phyloP scores from a whole-genome alignment of 2,329 filamentous ascomycete genomes.

The Elsinoe fawcettii region DNA sequence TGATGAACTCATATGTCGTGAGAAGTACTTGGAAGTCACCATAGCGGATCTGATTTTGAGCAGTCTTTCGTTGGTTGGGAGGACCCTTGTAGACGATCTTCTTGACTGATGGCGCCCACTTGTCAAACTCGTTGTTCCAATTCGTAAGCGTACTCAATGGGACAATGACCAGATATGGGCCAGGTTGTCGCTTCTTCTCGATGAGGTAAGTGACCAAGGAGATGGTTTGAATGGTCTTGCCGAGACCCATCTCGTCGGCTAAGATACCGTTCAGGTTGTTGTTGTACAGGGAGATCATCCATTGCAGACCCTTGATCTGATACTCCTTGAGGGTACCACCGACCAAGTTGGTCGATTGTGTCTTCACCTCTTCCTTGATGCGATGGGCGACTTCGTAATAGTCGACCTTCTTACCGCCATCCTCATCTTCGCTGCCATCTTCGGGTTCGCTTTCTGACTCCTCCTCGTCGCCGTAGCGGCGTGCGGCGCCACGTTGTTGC shows the following conservation, averaged over 20 bases:
- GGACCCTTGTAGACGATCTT: constrained; percentile 97
- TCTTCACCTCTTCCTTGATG: constrained; percentile 81
- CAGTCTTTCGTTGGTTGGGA: constrained; percentile 75
- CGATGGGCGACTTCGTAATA: constrained; percentile 98
- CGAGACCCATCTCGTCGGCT: constrained; percentile 98
- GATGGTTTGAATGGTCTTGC: constrained; percentile 98
- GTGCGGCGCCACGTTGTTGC: constrained; percentile 76
- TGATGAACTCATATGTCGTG: constrained; percentile 98
- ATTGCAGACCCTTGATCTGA: constrained; percentile 95
- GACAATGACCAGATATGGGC: constrained; percentile 93
- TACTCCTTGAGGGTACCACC: constrained; percentile 95
- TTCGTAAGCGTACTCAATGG: constrained; percentile 95
- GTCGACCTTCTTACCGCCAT: constrained; percentile 73
- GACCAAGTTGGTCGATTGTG: constrained; percentile 77
- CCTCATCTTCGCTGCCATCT: constrained; percentile 58
- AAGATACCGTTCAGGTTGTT: constrained; percentile 99
- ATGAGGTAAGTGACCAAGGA: constrained; percentile 96
- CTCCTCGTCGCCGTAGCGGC: constrained; percentile 62
- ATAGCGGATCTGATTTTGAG: constrained; percentile 89
- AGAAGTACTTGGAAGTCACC: constrained; percentile 93
- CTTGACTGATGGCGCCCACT: constrained; percentile 84
- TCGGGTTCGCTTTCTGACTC: constrained; percentile 42
- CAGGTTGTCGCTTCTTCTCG: constrained; percentile 84
- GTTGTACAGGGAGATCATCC: constrained; percentile 99
- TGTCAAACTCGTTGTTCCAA: constrained; percentile 98